Evolutionary conservation across 805 yeast genomes (phyloP), one percentile per base, ranked within the genome.

Genomic region (Clavispora phyllophila): DNA sequence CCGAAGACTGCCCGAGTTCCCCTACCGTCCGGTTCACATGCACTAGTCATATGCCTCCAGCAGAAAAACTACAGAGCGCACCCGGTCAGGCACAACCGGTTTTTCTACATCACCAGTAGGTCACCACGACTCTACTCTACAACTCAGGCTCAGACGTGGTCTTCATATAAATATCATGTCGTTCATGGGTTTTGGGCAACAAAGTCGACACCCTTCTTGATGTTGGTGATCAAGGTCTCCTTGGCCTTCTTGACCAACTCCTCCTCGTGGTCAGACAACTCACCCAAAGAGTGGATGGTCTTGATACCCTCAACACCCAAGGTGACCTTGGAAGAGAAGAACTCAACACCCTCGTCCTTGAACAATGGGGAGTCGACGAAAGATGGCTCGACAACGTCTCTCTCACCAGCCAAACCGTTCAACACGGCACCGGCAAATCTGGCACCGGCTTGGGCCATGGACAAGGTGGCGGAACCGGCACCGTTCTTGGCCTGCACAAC

Each of bases 401-500:
- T 67, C 63, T 78, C 41, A 26, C 55, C 55, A n/a, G 37, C 20
- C n/a, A 49, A 47, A 2, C 74, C 70, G 48, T 57, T 57, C 54
- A 70, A 59, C 45, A 70, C 64, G 54, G 72, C 59, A 49, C 78
- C 82, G 24, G 89, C 85, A 61, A 88, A 84, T 54, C 82, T 76
- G 72, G 78, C 87, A 26, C 95, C 96, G 27, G 96, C 96, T 56
- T 82, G 84, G 9, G 97, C 97, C 97, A 90, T 91, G 24, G 96
- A 86, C 53, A 90, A 75, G 27, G 98, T 90, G 44, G 97, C 97
- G 38, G 96, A 87, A 32, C 97, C 97, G 40, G 82, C 82, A 50
- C 97, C 97, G 56, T 87, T 84, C 73, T 90, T 90, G 43, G 97
- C 97, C 70, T 85, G 75, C 50, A 90, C 98, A 37, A 90, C 96